These are phyloP conservation scores for Beauveria asiatica DNA, from an alignment of 2,329 filamentous ascomycete genomes.

Conservation along the genomic window DNA sequence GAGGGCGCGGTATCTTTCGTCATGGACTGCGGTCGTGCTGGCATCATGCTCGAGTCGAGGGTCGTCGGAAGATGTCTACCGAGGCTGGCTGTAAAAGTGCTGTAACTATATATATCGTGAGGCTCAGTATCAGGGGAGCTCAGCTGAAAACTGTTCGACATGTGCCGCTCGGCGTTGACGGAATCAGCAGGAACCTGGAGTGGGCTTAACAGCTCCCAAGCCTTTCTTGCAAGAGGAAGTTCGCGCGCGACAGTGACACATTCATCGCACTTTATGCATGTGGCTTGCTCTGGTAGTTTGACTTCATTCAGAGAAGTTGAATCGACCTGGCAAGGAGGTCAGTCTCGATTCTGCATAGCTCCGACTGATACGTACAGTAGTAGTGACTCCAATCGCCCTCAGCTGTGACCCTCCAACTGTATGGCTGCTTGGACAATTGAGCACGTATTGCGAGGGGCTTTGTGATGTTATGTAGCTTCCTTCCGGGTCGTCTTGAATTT, in stretches of 20 bases:
- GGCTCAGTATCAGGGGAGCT: conserved; percentile 15
- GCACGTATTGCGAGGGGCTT: conserved; percentile 25
- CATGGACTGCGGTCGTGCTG: not conserved
- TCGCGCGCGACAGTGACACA: conserved; percentile 27
- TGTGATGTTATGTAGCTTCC: conserved; percentile 17
- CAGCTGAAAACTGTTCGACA: conserved; percentile 27
- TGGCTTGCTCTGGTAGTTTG: conserved; percentile 5
- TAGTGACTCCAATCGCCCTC: conserved; percentile 17
- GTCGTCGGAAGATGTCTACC: not conserved
- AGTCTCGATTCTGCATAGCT: not conserved
- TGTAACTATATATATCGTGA: not conserved
- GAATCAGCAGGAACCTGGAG: conserved; percentile 29
- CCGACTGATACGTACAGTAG: conserved; percentile 16
- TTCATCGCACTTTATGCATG: conserved; percentile 26
- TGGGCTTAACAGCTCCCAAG: conserved; percentile 28
- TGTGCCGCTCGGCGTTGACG: conserved; percentile 29
- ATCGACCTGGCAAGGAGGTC: not conserved
- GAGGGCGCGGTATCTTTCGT: not conserved
- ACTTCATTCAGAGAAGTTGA: not conserved
- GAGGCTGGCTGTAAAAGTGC: not conserved
- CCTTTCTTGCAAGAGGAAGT: conserved; percentile 24
- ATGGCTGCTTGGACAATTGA: conserved; percentile 30
- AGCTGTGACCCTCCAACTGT: conserved; percentile 28
- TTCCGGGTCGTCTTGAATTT: conserved; percentile 26
- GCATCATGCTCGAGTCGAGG: not conserved